Evolutionary conservation across 2,329 filamentous ascomycete species (phyloP).

Genomic region (Dryadomyces quercivorus): DNA sequence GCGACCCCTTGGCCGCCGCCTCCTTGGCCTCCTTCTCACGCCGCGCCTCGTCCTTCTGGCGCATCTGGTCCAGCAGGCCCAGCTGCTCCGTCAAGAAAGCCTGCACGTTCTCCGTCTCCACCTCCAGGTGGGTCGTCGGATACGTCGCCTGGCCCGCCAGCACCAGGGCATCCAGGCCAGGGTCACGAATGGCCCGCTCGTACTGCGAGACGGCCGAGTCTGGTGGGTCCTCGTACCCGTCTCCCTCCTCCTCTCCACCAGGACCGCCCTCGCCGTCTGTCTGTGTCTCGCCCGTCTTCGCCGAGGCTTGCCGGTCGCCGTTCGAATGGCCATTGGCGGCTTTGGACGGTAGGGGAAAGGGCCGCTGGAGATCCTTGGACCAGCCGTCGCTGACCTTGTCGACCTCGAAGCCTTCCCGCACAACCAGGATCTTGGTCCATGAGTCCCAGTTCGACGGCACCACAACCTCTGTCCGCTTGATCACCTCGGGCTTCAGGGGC

Average conservation of each 20-base stretch:
- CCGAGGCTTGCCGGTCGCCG: conserved; percentile 10
- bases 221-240: conserved; percentile 16
- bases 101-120: conserved; percentile 63
- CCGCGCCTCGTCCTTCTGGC: conserved; percentile 34
- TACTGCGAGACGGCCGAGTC: conserved; percentile 60
- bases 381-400: conserved; percentile 76
- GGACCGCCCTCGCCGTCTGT: neutral
- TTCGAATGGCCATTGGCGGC: conserved; percentile 13
- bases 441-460: conserved; percentile 97
- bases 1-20: conserved; percentile 1
- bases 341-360: conserved; percentile 23
- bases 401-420: conserved; percentile 84
- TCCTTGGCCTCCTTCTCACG: conserved; percentile 25
- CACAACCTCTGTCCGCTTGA: conserved; percentile 86
- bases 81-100: conserved; percentile 65
- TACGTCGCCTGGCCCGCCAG: conserved; percentile 22
- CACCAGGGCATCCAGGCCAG: conserved; percentile 50
- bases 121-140: conserved; percentile 30
- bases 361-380: conserved; percentile 67
- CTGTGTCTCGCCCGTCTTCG: neutral
- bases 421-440: conserved; percentile 89
- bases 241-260: conserved; percentile 11
- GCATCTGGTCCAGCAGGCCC: conserved; percentile 56
- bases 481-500: conserved; percentile 77
- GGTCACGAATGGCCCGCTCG: conserved; percentile 68